Evolutionary conservation across 495 filamentous ascomycete genomes (phyloP).

Genomic region (Penicillium cinerascens): DNA sequence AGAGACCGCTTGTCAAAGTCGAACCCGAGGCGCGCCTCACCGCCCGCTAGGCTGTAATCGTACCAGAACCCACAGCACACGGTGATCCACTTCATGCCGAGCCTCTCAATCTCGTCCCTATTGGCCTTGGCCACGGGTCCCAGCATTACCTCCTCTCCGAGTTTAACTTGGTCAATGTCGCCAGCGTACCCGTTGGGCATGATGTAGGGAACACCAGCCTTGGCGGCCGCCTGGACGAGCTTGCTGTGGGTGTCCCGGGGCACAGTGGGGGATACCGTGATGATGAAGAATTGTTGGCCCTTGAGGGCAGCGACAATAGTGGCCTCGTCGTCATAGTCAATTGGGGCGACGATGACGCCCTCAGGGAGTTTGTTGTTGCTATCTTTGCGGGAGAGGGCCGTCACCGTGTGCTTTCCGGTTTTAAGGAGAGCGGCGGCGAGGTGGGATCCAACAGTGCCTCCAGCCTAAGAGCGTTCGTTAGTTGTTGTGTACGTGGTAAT

Average conservation of each 20-base stretch:
- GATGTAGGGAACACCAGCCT: constrained; percentile 59
- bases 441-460: constrained; percentile 53
- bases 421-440: constrained; percentile 50
- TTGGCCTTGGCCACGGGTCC: constrained; percentile 13
- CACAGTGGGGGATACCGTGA: constrained; percentile 50
- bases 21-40: constrained; percentile 40
- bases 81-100: constrained; percentile 49
- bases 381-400: constrained; percentile 50
- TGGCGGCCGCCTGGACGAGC: constrained; percentile 58
- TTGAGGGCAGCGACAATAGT: constrained; percentile 47
- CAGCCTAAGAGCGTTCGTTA: constrained; percentile 45
- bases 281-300: constrained; percentile 58
- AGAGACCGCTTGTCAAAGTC: constrained; percentile 40
- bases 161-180: constrained; percentile 30
- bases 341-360: constrained; percentile 39
- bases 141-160: constrained; percentile 17
- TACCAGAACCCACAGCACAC: constrained; percentile 54
- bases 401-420: constrained; percentile 50
- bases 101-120: constrained; percentile 38
- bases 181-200: constrained; percentile 57
- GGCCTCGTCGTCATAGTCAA: constrained; percentile 48
- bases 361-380: constrained; percentile 40
- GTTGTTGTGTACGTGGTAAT: constrained; percentile 1
- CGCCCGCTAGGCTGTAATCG: constrained; percentile 45
- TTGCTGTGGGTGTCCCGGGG: constrained; percentile 45